Evolutionary conservation across 441 rosid species (phyloP), one percentile per base, ranked within the genome.

Genomic region (Breynia disticha): DNA sequence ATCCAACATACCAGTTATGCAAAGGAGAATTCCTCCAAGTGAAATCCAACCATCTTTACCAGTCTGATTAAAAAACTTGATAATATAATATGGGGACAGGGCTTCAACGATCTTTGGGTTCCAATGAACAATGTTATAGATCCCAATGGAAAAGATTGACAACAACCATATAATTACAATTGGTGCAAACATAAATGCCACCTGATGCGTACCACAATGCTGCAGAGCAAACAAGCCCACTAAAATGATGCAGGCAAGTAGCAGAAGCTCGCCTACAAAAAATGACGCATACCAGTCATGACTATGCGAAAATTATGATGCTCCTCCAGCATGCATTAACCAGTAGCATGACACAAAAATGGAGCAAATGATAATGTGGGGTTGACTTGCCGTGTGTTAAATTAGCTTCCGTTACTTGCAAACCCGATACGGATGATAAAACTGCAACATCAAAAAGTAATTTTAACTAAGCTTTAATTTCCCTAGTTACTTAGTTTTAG

Each of bases 21-120:
- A 90, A 62, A 90, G 67, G 62, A 90, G 69, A 72, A 90, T 88
- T 57, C 97, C 98, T 35, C 98, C 96, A 61, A 91, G 72, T 47
- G 96, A 91, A 96, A 82, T 91, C 95, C 94, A 91, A 19, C 97
- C 98, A 59, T 79, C 77, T 51, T 79, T 77, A 52, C 76, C 96
- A 49, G 98, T 91, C 65, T 91, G 87, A 73, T 68, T 84, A 65
- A 91, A 58, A 66, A 91, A 91, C 66, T 72, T 86, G 66, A 75
- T 78, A 96, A 91, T 91, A 68, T 91, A 91, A 63, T 80, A 77
- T 0, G 98, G 98, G 47, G 98, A 90, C 18, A 91, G 82, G 7
- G 98, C 98, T 77, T 72, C 72, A 64, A 87, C 86, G 41, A 91
- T 81, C n/a, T 75, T 79, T 41, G 95, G 98, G 67, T 91, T 88